Conservation (phyloP, 306 rosid species). For the Urtica urens region DNA sequence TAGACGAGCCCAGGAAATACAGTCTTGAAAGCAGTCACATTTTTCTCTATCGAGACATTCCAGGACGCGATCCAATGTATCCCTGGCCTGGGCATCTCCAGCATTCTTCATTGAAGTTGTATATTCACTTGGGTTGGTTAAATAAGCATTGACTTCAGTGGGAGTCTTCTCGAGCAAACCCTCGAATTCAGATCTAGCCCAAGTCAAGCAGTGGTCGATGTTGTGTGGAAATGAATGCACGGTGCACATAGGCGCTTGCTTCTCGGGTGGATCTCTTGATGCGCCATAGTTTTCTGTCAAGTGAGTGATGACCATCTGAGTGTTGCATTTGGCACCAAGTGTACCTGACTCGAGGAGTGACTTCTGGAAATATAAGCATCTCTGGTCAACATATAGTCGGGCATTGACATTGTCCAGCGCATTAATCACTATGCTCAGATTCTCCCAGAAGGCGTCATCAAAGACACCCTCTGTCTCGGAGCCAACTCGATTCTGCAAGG, state of each 20-base stretch:
- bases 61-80: constrained; percentile 80
- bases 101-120: constrained; percentile 51
- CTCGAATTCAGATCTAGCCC: constrained; percentile 99
- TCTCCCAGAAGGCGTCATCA: constrained; percentile 70
- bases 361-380: constrained; percentile 95
- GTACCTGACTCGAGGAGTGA: constrained; percentile 98
- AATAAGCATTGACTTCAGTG: constrained; percentile 75
- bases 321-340: constrained; percentile 96
- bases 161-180: constrained; percentile 97
- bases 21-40: constrained; percentile 75
- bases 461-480: constrained; percentile 74
- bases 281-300: constrained; percentile 97
- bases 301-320: constrained; percentile 96
- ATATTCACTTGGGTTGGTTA: constrained; percentile 79
- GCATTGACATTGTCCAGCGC: constrained; percentile 96
- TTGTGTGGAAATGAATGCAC: constrained; percentile 97
- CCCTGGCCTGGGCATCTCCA: constrained; percentile 99
- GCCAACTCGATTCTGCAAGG: constrained; percentile 77
- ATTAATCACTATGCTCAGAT: constrained; percentile 59
- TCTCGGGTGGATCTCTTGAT: constrained; percentile 98
- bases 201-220: constrained; percentile 95
- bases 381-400: constrained; percentile 85
- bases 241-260: constrained; percentile 99
- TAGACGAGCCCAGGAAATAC: constrained; percentile 82
- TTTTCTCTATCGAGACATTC: constrained; percentile 84